Evolutionary conservation across 2,329 filamentous ascomycete genomes (phyloP).

Genomic region (Pestalotiopsis sp.): DNA sequence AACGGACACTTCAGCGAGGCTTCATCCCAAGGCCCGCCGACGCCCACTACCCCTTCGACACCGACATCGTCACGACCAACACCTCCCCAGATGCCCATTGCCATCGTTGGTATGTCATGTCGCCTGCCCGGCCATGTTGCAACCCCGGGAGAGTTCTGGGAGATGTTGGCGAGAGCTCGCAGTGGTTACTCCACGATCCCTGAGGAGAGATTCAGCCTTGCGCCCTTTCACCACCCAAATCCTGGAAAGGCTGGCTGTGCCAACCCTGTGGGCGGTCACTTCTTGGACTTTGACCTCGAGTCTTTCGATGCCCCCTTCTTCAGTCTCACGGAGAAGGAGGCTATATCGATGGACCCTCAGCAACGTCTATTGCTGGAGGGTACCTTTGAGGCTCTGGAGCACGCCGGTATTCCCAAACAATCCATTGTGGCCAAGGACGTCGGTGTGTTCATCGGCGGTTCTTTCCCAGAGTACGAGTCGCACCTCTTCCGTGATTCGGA

Average conservation of each 20-base stretch:
- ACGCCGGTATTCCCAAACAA: constrained; percentile 51
- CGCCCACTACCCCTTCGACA: constrained; percentile 13
- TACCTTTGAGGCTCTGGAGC: constrained; percentile 57
- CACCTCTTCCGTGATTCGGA: constrained; percentile 47
- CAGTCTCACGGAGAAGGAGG: constrained; percentile 52
- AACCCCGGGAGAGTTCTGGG: constrained; percentile 47
- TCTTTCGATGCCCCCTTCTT: constrained; percentile 57
- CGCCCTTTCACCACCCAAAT: constrained; percentile 35
- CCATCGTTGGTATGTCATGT: constrained; percentile 51
- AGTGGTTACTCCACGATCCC: constrained; percentile 36
- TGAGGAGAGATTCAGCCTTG: constrained; percentile 47
- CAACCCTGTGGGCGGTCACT: constrained; percentile 38
- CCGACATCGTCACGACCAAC: constrained; percentile 20
- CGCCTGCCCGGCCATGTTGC: constrained; percentile 46
- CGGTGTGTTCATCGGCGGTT: constrained; percentile 52
- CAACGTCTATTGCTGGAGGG: constrained; percentile 56
- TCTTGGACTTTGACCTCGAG: constrained; percentile 46
- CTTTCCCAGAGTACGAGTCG: constrained; percentile 50
- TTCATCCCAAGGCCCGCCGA: constrained; percentile 18
- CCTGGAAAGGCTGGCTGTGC: constrained; percentile 36
- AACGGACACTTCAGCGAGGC: constrained; percentile 13
- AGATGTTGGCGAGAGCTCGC: constrained; percentile 41
- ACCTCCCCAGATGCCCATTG: constrained; percentile 41
- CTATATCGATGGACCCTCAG: constrained; percentile 55
- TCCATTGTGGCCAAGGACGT: constrained; percentile 48